Base-by-base conservation (phyloP, 2,329 filamentous ascomycete species). In the Trichoderma sp. region DNA sequence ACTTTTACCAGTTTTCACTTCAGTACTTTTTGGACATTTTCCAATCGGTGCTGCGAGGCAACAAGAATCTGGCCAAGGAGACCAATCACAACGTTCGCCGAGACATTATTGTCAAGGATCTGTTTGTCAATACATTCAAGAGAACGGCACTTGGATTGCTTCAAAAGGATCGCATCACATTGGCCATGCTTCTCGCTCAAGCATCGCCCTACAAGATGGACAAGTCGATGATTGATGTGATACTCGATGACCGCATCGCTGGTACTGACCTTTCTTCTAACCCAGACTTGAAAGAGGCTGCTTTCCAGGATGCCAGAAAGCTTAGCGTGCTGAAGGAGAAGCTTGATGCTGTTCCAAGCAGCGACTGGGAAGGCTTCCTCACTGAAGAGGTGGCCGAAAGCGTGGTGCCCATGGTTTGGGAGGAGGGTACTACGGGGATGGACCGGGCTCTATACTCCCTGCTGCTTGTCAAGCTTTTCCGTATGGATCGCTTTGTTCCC, bases 1-100 rank as follows among this genome's bases (percentile, higher is more conserved):
- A 98, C 84, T 98, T 98, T 82, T 99, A 99, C 81, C 96, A 98
- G 79, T 99, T 99, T 85, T 99, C 96, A 47, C 86, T 99, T 70
- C 94, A 97, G 80, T 99, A 97, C 82, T 99, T 99, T 82, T 88
- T 97, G 68, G 92, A 97, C 78, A 99, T 99, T 74, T 99, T 99
- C 87, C 92, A 97, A 78, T 89, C 91, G 6, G 96, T 99, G 8
- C 86, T 99, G 49, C 91, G 91, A 74, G 87, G 89, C 70, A 96
- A 96, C 80, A 90, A 91, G 76, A 89, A 89, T 70, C 84, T 96
- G 63, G 86, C 87, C 24, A 86, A 84, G 70, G 89, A 91, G 79
- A 90, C 87, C 37, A 91, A 96, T 72, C 88, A 97, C 81, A 89
- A 93, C 73, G 85, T 85, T 16, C 92, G 96, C 43, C 91, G 96